Conservation (phyloP, 306 rosid species). For the Trifolium repens region DNA sequence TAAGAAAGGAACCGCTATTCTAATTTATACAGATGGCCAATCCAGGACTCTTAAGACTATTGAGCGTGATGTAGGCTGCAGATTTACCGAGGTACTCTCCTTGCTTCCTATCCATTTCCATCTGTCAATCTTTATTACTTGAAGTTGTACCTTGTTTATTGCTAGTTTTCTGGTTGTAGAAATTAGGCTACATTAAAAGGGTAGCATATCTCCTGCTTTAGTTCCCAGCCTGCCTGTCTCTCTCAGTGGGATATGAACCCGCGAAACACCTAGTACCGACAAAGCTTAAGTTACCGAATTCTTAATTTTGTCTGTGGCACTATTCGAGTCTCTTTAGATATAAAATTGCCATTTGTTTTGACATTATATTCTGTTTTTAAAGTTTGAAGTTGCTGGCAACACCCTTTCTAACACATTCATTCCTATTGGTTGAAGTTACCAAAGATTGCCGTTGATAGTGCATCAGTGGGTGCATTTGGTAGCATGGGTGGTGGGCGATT, state of each 20-base stretch:
- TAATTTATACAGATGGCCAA: slow-evolving; percentile 71
- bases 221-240: not conserved
- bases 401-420: no score
- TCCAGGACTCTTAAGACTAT: slow-evolving; percentile 67
- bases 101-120: slow-evolving; percentile 25
- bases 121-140: slow-evolving; percentile 2
- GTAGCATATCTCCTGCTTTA: not conserved
- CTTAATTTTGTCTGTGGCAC: not conserved
- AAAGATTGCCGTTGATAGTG: slow-evolving; percentile 62
- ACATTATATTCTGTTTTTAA: no score
- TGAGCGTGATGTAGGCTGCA: slow-evolving; percentile 90
- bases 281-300: slow-evolving; percentile 27
- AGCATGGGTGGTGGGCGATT: slow-evolving; percentile 63
- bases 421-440: slow-evolving; percentile 53
- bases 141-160: slow-evolving; percentile 24
- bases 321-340: no score
- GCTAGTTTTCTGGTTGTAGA: slow-evolving; percentile 18
- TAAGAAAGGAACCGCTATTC: slow-evolving; percentile 89
- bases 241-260: not conserved
- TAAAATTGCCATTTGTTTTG: no score
- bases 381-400: no score
- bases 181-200: slow-evolving; percentile 23
- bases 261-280: slow-evolving; percentile 12
- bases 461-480: slow-evolving; percentile 51
- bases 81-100: slow-evolving; percentile 76